Conservation (phyloP, 768 basidiomycete species). For the Termitomyces sp. region DNA sequence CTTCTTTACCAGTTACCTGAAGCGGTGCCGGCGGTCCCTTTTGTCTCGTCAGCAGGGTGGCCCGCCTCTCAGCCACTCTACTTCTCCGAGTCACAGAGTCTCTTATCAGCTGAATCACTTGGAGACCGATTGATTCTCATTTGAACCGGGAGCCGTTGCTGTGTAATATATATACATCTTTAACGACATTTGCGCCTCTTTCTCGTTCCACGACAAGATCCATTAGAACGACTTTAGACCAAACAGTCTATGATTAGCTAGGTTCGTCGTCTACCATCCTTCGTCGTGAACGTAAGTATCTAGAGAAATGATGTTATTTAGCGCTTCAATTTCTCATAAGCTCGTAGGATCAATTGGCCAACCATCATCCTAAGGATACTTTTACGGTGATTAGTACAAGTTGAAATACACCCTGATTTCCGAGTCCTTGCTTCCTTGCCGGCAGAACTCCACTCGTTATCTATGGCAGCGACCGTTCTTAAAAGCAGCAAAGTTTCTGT, state of each 20-base stretch:
- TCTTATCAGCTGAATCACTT: constrained; percentile 3
- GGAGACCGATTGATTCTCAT: constrained; percentile 6
- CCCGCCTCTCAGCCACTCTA: neutral
- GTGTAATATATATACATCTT: no score
- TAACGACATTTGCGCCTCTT: neutral
- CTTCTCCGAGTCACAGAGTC: constrained; percentile 1
- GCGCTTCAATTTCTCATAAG: no score
- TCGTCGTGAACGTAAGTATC: no score
- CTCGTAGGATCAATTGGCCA: neutral
- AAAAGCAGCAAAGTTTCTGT: constrained; percentile 33
- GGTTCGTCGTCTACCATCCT: constrained; percentile 2
- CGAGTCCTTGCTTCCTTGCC: neutral
- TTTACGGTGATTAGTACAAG: neutral
- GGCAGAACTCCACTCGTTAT: constrained; percentile 9
- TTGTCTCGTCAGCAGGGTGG: constrained; percentile 5
- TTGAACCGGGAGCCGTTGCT: neutral
- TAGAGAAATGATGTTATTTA: no score
- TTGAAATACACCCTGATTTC: constrained; percentile 4
- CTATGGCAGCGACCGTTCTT: constrained; percentile 45
- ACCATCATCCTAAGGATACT: constrained; percentile 4
- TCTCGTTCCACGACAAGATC: neutral
- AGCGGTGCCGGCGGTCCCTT: constrained; percentile 11
- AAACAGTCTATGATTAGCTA: constrained; percentile 4
- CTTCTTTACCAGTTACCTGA: constrained; percentile 10
- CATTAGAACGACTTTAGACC: neutral